A percentile compares a stretch with the other conserved stretches of the same genome.
Conservation (phyloP, 768 basidiomycete species). For the Hemileccinum rubropunctum region DNA sequence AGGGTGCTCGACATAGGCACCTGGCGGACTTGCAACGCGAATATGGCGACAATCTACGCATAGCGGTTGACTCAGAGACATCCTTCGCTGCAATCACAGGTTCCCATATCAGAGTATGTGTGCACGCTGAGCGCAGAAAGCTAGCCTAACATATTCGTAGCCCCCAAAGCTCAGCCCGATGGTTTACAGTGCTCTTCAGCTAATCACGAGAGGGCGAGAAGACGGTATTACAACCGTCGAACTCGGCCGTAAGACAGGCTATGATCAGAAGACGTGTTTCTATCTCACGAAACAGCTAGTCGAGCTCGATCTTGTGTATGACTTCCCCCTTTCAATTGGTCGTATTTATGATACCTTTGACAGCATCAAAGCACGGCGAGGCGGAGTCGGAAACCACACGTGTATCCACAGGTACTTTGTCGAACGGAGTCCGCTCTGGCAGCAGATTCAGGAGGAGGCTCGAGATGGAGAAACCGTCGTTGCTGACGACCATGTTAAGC, state of each 20-base stretch:
- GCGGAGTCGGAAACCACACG: constrained; percentile 73
- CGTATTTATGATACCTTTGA: constrained; percentile 1
- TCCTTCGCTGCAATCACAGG: constrained; percentile 81
- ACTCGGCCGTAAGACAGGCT: constrained; percentile 71
- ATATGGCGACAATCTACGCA: constrained; percentile 63
- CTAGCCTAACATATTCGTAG: constrained; percentile 37
- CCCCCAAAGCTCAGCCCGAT: constrained; percentile 77
- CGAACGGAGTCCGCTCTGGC: constrained; percentile 72
- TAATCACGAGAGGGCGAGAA: constrained; percentile 80
- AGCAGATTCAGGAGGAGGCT: constrained; percentile 64
- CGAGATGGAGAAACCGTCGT: constrained; percentile 29
- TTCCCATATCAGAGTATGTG: constrained; percentile 74
- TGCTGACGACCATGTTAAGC: constrained; percentile 11
- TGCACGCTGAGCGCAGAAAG: neutral
- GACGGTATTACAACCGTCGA: constrained; percentile 75
- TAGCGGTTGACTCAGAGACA: constrained; percentile 73
- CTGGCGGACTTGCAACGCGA: constrained; percentile 54
- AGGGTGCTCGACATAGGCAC: constrained; percentile 51
- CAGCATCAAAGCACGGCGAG: constrained; percentile 75
- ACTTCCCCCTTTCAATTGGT: neutral
- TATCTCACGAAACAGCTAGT: constrained; percentile 79
- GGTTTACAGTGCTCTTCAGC: constrained; percentile 81
- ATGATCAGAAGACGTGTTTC: constrained; percentile 89
- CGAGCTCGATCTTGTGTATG: constrained; percentile 72
- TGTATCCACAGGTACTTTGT: constrained; percentile 85